A percentile compares a stretch with the other conserved stretches of the same genome.
phyloP scores from a whole-genome alignment of 1,284 basidiomycete species.

The Apiotrichum mycotoxinovorans region DNA sequence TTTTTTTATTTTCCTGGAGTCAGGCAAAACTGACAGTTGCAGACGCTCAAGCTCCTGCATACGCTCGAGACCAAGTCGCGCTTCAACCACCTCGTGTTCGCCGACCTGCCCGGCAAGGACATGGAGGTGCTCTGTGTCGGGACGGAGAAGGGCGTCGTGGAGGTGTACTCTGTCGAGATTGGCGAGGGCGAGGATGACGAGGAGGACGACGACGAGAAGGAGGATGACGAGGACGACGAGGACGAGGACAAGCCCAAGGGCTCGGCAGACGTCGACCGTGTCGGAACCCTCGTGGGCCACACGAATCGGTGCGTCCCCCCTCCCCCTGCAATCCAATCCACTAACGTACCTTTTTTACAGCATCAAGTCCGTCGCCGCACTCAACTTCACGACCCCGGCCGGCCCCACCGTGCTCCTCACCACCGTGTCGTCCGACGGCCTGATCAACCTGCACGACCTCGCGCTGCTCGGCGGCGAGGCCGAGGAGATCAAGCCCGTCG shows the following conservation, averaged over 20 bases:
- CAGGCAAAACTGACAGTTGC: not conserved
- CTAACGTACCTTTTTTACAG: constrained; percentile 22
- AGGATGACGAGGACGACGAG: constrained; percentile 28
- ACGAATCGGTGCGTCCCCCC: constrained; percentile 30
- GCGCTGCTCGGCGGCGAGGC: constrained; percentile 39
- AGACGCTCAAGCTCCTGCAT: constrained; percentile 70
- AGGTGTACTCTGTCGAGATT: constrained; percentile 59
- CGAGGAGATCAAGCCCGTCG: constrained; percentile 53
- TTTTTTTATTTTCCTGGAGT: too few species aligned
- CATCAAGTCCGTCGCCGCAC: constrained; percentile 45
- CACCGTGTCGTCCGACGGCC: constrained; percentile 79
- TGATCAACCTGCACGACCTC: constrained; percentile 74
- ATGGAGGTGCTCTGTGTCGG: constrained; percentile 64
- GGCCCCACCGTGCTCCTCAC: constrained; percentile 60
- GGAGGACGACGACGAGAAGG: constrained; percentile 26
- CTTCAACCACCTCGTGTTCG: constrained; percentile 74
- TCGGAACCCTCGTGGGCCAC: constrained; percentile 44
- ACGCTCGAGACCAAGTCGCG: constrained; percentile 70
- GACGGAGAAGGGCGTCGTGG: constrained; percentile 78
- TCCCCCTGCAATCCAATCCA: not conserved
- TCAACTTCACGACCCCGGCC: constrained; percentile 29
- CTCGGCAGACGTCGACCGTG: constrained; percentile 30
- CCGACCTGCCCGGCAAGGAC: constrained; percentile 55
- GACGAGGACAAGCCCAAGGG: constrained; percentile 19
- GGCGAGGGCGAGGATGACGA: constrained; percentile 25